Evolutionary conservation across 495 filamentous ascomycete genomes (phyloP).

Genomic region (Podospora sp.): DNA sequence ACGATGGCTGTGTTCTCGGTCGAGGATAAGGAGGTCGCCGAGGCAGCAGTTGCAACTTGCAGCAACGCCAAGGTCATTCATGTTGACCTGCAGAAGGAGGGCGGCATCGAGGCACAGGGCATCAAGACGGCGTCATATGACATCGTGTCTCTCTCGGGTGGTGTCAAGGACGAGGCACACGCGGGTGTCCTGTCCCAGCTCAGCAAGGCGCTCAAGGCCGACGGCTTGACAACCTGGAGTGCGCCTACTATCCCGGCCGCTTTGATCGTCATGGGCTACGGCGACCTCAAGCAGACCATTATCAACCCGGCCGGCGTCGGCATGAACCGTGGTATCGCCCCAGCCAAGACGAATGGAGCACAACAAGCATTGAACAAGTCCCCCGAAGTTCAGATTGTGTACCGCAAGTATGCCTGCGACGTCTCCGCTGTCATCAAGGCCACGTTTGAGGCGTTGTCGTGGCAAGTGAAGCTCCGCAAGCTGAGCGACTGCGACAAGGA

Average conservation of each 20-base stretch:
- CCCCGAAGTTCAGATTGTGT: conserved; percentile 6
- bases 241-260: too few relatives aligned
- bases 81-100: conserved; percentile 16
- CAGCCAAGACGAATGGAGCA: not conserved
- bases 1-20: not conserved
- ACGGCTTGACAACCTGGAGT: too few relatives aligned
- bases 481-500: not conserved
- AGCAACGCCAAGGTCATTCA: conserved; percentile 24
- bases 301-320: too few relatives aligned
- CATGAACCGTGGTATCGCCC: too few relatives aligned
- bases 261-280: not conserved
- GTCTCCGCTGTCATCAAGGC: not conserved
- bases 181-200: not conserved
- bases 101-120: conserved; percentile 16
- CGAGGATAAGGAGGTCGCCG: not conserved
- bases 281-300: not conserved
- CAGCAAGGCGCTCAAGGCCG: too few relatives aligned
- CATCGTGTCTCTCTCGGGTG: conserved; percentile 8
- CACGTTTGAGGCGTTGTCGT: not conserved
- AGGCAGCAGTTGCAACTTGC: conserved; percentile 9
- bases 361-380: not conserved
- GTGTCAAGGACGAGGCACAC: too few relatives aligned
- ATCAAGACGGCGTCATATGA: conserved; percentile 25
- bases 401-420: not conserved
- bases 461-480: not conserved